A percentile compares a stretch with the other conserved stretches of the same genome.
Evolutionary conservation across 2,329 filamentous ascomycete species (phyloP).

Genomic region (Penicillium sumatraense): DNA sequence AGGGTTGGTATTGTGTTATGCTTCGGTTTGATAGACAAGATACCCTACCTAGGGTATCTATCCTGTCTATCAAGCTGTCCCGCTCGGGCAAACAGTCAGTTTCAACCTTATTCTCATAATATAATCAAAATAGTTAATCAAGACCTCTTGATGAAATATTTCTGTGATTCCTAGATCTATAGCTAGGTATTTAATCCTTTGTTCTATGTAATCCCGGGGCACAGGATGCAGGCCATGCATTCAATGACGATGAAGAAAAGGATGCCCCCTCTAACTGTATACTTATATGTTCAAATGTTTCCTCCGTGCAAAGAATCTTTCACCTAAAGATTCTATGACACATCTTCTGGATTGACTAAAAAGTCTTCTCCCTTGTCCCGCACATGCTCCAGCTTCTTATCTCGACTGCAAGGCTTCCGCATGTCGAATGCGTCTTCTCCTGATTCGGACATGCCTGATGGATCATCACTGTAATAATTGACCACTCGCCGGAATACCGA

Average conservation of each 20-base stretch:
- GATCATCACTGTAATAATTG: slow-evolving; percentile 90
- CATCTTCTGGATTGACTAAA: slow-evolving; percentile 79
- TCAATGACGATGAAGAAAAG: background rate
- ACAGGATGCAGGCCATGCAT: background rate
- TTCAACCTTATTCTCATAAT: background rate
- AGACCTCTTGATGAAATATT: too few relatives aligned
- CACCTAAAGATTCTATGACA: slow-evolving; percentile 52
- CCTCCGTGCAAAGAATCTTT: background rate
- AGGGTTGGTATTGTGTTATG: background rate
- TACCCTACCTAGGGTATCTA: background rate
- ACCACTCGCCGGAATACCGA: slow-evolving; percentile 86
- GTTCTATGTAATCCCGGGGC: background rate
- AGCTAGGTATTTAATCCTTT: background rate
- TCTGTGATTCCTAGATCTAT: background rate
- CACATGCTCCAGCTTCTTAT: slow-evolving; percentile 75
- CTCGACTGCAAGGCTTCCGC: slow-evolving; percentile 86
- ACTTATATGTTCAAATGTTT: background rate
- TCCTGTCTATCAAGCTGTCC: background rate
- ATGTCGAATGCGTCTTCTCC: slow-evolving; percentile 95
- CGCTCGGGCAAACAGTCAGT: background rate
- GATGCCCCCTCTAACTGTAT: background rate
- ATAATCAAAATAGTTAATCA: too few relatives aligned
- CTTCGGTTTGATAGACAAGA: background rate
- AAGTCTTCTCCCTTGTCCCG: slow-evolving; percentile 79
- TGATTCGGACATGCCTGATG: slow-evolving; percentile 59